phyloP scores from a whole-genome alignment of 2,329 filamentous ascomycete species.

The Chaetoscypha palmicola region DNA sequence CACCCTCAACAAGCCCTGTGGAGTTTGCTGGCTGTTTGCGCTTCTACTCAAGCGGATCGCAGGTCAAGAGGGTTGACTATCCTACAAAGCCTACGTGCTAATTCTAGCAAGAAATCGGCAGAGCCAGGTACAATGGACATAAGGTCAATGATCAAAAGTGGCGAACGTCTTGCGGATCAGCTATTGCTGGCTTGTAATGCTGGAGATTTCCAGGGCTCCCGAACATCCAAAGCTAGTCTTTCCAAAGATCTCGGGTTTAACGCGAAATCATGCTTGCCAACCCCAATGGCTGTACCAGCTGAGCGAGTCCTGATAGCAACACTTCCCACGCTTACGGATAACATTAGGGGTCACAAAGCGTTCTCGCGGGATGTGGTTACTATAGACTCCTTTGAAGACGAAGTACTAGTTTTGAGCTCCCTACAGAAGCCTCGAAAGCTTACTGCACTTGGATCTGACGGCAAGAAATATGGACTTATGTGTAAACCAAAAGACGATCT shows the following conservation, averaged over 20 bases:
- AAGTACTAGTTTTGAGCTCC: slow-evolving; percentile 84
- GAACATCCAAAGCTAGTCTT: slow-evolving; percentile 63
- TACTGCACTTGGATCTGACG: slow-evolving; percentile 81
- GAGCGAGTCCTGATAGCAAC: slow-evolving; percentile 78
- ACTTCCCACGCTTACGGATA: slow-evolving; percentile 67
- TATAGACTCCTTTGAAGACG: slow-evolving; percentile 73
- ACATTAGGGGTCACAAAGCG: slow-evolving; percentile 69
- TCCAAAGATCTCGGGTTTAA: slow-evolving; percentile 75
- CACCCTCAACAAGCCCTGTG: slow-evolving; percentile 89
- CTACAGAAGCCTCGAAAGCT: slow-evolving; percentile 88
- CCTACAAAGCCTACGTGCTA: slow-evolving; percentile 41
- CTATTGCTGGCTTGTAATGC: slow-evolving; percentile 74
- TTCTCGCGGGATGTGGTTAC: slow-evolving; percentile 84
- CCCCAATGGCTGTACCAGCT: slow-evolving; percentile 79
- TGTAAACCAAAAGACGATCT: slow-evolving; percentile 98
- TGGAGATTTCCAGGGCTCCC: slow-evolving; percentile 63
- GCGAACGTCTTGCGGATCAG: slow-evolving; percentile 77
- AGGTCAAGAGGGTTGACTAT: slow-evolving; percentile 46
- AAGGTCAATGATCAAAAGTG: slow-evolving; percentile 64
- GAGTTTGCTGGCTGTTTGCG: slow-evolving; percentile 82
- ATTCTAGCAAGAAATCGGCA: slow-evolving; percentile 40
- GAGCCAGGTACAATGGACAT: slow-evolving; percentile 53
- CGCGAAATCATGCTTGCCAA: slow-evolving; percentile 70
- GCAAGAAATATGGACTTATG: slow-evolving; percentile 78
- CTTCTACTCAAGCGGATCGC: slow-evolving; percentile 68